Base-by-base conservation (phyloP, 495 filamentous ascomycete genomes). In the Lophium mytilinum region DNA sequence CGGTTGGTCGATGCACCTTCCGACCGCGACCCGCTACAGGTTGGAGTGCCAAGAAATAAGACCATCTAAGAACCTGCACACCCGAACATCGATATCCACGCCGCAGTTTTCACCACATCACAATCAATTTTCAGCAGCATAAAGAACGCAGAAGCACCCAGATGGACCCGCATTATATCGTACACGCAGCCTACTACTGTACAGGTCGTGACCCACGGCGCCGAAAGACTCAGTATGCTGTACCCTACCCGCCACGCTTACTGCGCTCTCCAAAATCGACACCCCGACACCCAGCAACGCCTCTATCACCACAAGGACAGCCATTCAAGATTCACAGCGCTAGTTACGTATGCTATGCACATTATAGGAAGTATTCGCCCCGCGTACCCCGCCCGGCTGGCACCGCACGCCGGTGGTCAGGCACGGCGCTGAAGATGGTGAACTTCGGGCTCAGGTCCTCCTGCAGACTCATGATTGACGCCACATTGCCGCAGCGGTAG, bases 401-500 rank as follows among this genome's bases (percentile, higher is more conserved):
- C 21, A 96, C 82, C 55, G 92, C 88, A 53, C 93, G 82, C 70
- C 90, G 81, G 60, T 96, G 86, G 62, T 97, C 94, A 12, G 89
- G 87, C 34, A 98, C 92, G 19, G 93, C 93, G 35, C 83, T 85
- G 77, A 98, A 98, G 55, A 98, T 90, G 71, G 85, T 90, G 76
- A 97, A 98, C 53, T 84, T 84, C 7, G 90, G 90, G 36, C 88
- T 80, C 18, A 95, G 77, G 62, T 94, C 86, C 55, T 88, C 87
- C 34, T 83, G 83, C 41, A 98, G 82, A 53, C 90, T 92, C 85
- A 96, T 97, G 65, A 98, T 96, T 12, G 88, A 94, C 10, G 93
- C 93, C 37, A 98, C 84, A 64, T 98, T 98, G 50, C 93, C 93
- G 66, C 93, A 98, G 34, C 93, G 88, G 69, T 98, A 98, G 74